Evolutionary conservation across 805 yeast genomes (phyloP), one percentile per base, ranked within the genome.

Genomic region (Candida hispaniensis): DNA sequence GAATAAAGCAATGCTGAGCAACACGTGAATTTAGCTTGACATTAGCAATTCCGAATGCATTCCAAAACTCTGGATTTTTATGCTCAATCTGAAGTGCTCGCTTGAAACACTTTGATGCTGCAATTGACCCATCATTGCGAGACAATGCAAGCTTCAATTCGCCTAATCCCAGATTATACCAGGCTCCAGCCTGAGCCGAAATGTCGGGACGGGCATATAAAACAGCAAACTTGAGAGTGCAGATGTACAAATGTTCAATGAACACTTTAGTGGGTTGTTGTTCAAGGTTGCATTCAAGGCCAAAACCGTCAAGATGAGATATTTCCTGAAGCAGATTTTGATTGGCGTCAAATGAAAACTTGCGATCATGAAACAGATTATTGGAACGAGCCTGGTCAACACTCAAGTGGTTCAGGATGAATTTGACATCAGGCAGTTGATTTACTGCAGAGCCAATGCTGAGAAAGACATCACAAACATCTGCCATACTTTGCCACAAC

Each of bases 1-100:
- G 78, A 47, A 91, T 79, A 47, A 80, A 82, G 53, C 95, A 83
- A 58, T 91, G 99, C 56, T 91, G 99, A 0, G 96, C 64, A 5
- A 82, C 79, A 30, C 69, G 67, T 0, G 88, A 75, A 44, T 73
- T 79, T 4, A 63, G 55, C 3, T 71, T 58, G 38, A 75, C 65
- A 6, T 82, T 71, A 0, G 85, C 79, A 39, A 78, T 67, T 9
- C 97, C 98, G 17, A 88, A 61, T 0, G 80, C 76, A 35, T 71
- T 63, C 99, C 99, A 91, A 40, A 73, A 73, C 12, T 69, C 73
- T 1, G 78, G 62, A 43, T 78, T 79, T 39, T 67, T 69, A 4
- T 76, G 66, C 52, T 88, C 95, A 6, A 73, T 57, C 39, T 69
- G 73, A 38, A 86, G 73, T 0, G 94, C 77, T 26, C 64, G 67